These are phyloP conservation scores for Didymella exigua DNA, from an alignment of 2,329 filamentous ascomycete species.

Conservation along the genomic window DNA sequence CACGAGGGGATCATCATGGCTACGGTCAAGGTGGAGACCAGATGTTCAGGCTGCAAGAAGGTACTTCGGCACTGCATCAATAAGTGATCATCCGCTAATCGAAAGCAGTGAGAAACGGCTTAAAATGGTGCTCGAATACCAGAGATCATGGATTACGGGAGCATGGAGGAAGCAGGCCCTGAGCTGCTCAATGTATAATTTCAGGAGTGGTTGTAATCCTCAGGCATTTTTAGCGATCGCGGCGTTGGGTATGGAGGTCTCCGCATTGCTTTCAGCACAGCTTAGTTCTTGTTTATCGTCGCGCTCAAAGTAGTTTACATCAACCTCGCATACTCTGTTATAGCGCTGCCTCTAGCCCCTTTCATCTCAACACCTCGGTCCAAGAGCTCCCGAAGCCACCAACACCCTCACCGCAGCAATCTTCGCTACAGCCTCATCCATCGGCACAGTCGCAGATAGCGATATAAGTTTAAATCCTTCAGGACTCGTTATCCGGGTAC, in stretches of 20 bases:
- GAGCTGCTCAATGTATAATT: background rate
- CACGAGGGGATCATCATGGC: conserved; percentile 40
- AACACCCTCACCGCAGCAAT: background rate
- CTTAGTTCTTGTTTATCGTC: background rate
- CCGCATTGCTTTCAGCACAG: background rate
- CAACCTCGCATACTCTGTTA: background rate
- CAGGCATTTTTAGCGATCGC: background rate
- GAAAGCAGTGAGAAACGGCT: background rate
- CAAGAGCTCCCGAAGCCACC: background rate
- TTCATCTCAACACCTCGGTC: background rate
- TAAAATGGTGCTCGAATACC: background rate
- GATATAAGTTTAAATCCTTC: background rate
- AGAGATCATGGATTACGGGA: background rate
- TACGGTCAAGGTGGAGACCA: conserved; percentile 38
- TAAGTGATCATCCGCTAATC: too few species aligned
- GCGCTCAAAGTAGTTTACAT: background rate
- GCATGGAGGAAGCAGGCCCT: background rate
- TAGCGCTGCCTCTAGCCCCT: background rate
- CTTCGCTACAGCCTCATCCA: background rate
- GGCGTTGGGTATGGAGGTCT: background rate
- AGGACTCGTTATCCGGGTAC: conserved; percentile 1
- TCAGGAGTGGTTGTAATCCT: background rate
- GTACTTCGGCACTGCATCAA: conserved; percentile 22
- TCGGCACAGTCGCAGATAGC: conserved; percentile 1
- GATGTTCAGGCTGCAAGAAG: conserved; percentile 34